Evolutionary conservation across 139 green algal species (phyloP).

Genomic region (Ostreobium quekettii): DNA sequence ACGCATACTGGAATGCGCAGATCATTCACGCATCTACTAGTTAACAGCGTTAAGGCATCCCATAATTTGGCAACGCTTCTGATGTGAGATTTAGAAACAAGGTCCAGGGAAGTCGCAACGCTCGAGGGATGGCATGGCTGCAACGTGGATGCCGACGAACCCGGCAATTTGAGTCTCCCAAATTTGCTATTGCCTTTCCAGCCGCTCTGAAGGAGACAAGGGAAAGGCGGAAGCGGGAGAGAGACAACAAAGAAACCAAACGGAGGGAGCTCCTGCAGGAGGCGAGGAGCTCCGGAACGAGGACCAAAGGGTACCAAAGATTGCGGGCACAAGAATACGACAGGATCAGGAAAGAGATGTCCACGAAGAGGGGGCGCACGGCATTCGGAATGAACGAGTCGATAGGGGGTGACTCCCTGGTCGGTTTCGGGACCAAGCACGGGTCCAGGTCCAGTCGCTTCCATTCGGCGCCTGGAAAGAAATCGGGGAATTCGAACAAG

Average conservation of each 20-base stretch:
- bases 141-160: background rate
- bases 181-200: background rate
- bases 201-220: background rate
- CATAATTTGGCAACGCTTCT: too few relatives aligned
- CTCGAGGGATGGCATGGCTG: too few relatives aligned
- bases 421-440: background rate
- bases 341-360: background rate
- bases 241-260: background rate
- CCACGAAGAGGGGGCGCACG: background rate
- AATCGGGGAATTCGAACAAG: background rate
- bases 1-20: too few relatives aligned
- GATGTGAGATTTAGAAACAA: too few relatives aligned
- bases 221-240: background rate
- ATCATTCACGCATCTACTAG: too few relatives aligned
- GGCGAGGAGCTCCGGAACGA: background rate
- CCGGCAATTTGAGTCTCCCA: background rate
- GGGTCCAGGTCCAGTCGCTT: background rate
- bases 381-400: background rate
- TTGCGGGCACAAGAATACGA: slow-evolving; percentile 1
- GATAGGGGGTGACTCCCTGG: background rate
- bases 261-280: background rate
- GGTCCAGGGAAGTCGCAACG: too few relatives aligned
- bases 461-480: too few relatives aligned
- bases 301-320: background rate
- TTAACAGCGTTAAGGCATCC: too few relatives aligned